phyloP scores from a whole-genome alignment of 345 rosid species.

The Aquilaria malaccensis region DNA sequence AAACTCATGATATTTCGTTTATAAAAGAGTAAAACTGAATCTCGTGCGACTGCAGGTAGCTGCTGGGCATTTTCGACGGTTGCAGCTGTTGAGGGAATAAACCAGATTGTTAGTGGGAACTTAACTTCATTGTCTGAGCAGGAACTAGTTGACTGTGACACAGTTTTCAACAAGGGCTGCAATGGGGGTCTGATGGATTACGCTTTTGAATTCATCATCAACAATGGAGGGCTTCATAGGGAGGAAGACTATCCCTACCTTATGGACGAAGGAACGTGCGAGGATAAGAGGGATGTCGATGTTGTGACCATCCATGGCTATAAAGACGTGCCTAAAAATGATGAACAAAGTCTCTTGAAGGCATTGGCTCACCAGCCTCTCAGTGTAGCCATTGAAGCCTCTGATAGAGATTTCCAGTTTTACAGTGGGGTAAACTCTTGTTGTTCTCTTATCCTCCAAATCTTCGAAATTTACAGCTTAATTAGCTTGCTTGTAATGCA shows the following conservation, averaged over 20 bases:
- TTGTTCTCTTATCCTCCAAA: background rate
- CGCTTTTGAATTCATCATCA: constrained; percentile 37
- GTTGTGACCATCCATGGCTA: constrained; percentile 47
- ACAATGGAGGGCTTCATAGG: constrained; percentile 47
- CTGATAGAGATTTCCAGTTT: constrained; percentile 55
- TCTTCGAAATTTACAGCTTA: background rate
- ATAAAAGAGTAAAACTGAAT: too few relatives aligned
- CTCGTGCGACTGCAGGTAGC: constrained; percentile 31
- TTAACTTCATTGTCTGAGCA: constrained; percentile 52
- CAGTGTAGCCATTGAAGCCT: constrained; percentile 54
- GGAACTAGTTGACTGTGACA: constrained; percentile 52
- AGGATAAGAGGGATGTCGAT: constrained; percentile 27
- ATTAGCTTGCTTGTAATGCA: background rate
- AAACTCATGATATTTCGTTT: background rate
- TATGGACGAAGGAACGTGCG: constrained; percentile 60
- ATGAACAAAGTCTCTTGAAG: constrained; percentile 40
- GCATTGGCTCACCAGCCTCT: constrained; percentile 54
- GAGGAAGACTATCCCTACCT: constrained; percentile 65
- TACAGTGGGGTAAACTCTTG: constrained; percentile 40
- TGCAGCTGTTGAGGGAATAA: constrained; percentile 60
- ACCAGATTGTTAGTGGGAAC: constrained; percentile 55
- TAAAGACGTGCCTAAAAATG: constrained; percentile 38
- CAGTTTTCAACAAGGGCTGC: constrained; percentile 41
- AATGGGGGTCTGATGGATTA: constrained; percentile 63
- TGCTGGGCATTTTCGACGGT: constrained; percentile 70